These are phyloP conservation scores for Mucor velutinosus DNA, from an alignment of 371 early-diverging fungal genomes.

Conservation along the genomic window DNA sequence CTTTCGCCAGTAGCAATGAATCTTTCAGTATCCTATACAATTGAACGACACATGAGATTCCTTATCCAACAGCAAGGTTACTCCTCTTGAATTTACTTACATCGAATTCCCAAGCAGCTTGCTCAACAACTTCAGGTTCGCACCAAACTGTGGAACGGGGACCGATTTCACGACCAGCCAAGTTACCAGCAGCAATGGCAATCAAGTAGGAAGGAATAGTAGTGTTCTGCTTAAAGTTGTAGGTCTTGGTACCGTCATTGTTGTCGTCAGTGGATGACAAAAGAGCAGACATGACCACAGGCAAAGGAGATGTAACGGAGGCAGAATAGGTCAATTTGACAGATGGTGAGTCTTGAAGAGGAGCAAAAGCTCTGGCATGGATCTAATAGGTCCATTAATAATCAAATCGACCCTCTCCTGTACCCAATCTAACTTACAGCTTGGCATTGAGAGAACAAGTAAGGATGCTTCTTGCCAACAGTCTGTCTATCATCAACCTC, in stretches of 20 bases:
- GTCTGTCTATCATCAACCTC: slow-evolving; percentile 69
- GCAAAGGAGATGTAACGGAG: slow-evolving; percentile 64
- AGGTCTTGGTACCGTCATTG: slow-evolving; percentile 49
- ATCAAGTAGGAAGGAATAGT: slow-evolving; percentile 91
- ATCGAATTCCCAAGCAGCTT: slow-evolving; percentile 93
- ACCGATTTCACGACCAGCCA: slow-evolving; percentile 80
- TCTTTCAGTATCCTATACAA: slow-evolving; percentile 74
- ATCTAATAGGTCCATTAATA: slow-evolving; percentile 49
- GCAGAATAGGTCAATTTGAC: slow-evolving; percentile 91
- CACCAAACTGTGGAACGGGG: slow-evolving; percentile 94
- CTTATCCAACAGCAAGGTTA: neutral
- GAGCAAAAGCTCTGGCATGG: slow-evolving; percentile 91
- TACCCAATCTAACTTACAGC: slow-evolving; percentile 41
- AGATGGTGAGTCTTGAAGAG: slow-evolving; percentile 94
- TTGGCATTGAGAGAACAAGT: slow-evolving; percentile 96
- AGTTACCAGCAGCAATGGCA: slow-evolving; percentile 91
- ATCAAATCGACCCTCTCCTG: neutral
- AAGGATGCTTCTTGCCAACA: slow-evolving; percentile 90
- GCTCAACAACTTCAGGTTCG: slow-evolving; percentile 91
- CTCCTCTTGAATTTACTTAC: slow-evolving; percentile 20
- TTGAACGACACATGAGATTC: neutral
- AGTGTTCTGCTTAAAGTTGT: slow-evolving; percentile 72
- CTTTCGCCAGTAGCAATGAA: slow-evolving; percentile 87
- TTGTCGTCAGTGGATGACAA: slow-evolving; percentile 44
- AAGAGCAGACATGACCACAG: slow-evolving; percentile 49